Evolutionary conservation across 106 monocot species (phyloP).

Genomic region (Allium sativum): DNA sequence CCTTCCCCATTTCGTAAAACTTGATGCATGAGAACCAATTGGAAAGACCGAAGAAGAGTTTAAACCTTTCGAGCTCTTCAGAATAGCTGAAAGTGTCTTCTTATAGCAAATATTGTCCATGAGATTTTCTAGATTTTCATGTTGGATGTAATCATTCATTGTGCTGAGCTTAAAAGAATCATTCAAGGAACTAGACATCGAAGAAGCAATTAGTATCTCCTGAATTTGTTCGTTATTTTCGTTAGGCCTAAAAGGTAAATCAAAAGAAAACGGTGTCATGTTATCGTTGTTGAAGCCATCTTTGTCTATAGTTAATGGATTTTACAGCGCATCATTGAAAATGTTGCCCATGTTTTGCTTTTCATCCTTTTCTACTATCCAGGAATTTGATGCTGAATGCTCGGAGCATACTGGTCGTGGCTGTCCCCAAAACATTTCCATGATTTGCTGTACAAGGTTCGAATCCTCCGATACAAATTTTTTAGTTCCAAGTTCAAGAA

Average conservation of each 20-base stretch:
- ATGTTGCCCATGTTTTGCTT: slow-evolving; percentile 9
- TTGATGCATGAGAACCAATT: slow-evolving; percentile 19
- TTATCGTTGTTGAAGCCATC: slow-evolving; percentile 5
- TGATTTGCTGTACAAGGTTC: slow-evolving; percentile 21
- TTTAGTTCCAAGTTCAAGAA: slow-evolving; percentile 79
- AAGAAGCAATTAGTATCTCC: slow-evolving; percentile 26
- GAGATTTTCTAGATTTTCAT: slow-evolving; percentile 13
- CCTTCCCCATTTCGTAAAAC: slow-evolving; percentile 54
- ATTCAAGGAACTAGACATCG: slow-evolving; percentile 31
- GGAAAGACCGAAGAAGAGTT: slow-evolving; percentile 1
- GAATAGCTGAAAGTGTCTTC: slow-evolving; percentile 34
- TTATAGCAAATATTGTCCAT: slow-evolving; percentile 31
- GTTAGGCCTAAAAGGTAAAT: slow-evolving; percentile 9
- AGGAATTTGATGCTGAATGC: slow-evolving; percentile 32
- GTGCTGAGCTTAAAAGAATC: slow-evolving; percentile 24
- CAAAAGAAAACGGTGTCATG: background rate
- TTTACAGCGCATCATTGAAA: slow-evolving; percentile 13
- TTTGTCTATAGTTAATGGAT: slow-evolving; percentile 5
- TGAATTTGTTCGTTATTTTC: slow-evolving; percentile 15
- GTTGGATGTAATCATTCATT: slow-evolving; percentile 12
- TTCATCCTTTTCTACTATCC: slow-evolving; percentile 20
- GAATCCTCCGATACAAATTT: slow-evolving; percentile 52
- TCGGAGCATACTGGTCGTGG: slow-evolving; percentile 31
- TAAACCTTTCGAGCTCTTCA: slow-evolving; percentile 17
- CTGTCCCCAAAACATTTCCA: slow-evolving; percentile 28